Percentiles rank a stretch among this genome's conserved stretches.
Conservation (phyloP, 768 basidiomycete species). For the Clitopilus passeckerianus region DNA sequence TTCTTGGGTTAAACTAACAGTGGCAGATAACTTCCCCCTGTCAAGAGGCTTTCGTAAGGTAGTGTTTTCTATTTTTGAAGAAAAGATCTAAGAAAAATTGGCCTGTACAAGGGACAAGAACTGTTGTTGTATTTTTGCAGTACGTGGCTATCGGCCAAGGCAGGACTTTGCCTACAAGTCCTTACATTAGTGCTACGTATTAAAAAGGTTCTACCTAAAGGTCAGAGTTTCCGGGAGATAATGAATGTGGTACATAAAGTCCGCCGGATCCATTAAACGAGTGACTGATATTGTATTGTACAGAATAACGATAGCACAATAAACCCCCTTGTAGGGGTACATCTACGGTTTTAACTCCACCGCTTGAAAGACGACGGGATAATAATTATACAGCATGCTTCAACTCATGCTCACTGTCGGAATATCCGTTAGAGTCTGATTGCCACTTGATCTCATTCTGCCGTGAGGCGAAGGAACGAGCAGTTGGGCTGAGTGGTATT, state of each 20-base stretch:
- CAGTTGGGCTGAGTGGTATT: neutral
- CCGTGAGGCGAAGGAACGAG: neutral
- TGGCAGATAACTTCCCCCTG: no score
- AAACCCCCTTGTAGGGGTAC: neutral
- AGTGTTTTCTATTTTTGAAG: no score
- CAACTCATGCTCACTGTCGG: neutral
- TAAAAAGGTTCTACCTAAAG: no score
- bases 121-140: no score
- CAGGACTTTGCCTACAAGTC: no score
- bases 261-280: neutral
- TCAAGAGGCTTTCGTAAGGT: no score
- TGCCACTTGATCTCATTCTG: slow-evolving; percentile 1
- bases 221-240: neutral
- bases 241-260: neutral
- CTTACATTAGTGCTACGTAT: no score
- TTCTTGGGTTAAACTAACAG: no score
- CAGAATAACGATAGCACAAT: neutral
- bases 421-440: neutral
- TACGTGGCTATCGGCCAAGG: no score
- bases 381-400: neutral
- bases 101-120: no score
- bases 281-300: neutral
- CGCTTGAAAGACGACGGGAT: neutral
- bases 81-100: no score
- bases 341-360: neutral